These are phyloP conservation scores for Arbutus unedo DNA, from an alignment of 148 eudicot species.

Conservation along the genomic window DNA sequence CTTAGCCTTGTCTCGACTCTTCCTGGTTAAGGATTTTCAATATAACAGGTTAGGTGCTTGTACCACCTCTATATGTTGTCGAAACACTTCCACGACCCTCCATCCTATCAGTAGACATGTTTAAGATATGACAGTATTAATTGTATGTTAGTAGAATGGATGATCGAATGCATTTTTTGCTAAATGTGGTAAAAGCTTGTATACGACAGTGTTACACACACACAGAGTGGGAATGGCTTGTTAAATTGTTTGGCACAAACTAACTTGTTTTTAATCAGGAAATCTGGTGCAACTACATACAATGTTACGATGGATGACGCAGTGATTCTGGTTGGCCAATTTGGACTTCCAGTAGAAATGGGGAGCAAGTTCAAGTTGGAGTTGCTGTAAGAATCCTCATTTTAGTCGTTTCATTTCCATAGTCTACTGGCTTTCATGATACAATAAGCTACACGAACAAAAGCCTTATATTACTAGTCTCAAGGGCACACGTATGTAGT, in stretches of 20 bases:
- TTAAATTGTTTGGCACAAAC: background rate
- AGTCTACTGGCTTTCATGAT: background rate
- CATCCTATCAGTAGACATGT: background rate
- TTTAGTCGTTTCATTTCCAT: conserved; percentile 3
- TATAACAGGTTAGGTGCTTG: too few species aligned
- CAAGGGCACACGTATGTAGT: too few species aligned
- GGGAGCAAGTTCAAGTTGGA: conserved; percentile 62
- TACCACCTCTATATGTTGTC: too few species aligned
- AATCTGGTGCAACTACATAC: conserved; percentile 51
- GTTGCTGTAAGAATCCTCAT: conserved; percentile 56
- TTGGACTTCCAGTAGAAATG: conserved; percentile 83
- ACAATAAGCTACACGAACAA: background rate
- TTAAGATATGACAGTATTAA: background rate
- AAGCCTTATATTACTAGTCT: background rate
- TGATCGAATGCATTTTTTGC: background rate
- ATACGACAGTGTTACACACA: background rate
- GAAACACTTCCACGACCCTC: too few species aligned
- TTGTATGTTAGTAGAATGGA: background rate
- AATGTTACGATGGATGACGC: conserved; percentile 85
- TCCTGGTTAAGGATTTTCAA: too few species aligned
- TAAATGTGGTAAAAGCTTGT: background rate
- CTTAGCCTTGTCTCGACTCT: too few species aligned
- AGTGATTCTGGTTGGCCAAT: conserved; percentile 65
- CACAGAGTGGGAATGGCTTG: background rate
- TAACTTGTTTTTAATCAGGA: conserved; percentile 40